Evolutionary conservation across 139 green algal genomes (phyloP).

Genomic region (Chlamydomonas applanata): DNA sequence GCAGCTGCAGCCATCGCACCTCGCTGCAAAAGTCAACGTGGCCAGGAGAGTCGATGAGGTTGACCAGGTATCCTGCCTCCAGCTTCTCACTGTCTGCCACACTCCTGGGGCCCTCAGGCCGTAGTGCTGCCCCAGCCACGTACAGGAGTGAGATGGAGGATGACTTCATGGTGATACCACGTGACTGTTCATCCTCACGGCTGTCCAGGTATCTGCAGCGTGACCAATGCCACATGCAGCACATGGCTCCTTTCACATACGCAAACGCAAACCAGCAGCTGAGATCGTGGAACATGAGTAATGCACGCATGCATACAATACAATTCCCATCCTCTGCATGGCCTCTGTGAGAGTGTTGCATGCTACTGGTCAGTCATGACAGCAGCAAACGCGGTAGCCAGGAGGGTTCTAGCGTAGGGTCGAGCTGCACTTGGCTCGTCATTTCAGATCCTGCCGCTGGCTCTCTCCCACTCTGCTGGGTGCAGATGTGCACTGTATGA

Average conservation of each 20-base stretch:
- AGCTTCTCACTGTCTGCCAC: constrained; percentile 40
- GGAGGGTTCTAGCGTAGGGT: too few relatives aligned
- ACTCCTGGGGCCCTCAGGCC: constrained; percentile 44
- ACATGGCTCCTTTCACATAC: not conserved
- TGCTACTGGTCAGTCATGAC: too few relatives aligned
- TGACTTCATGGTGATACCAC: constrained; percentile 99
- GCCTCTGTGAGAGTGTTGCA: too few relatives aligned
- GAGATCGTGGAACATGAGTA: too few relatives aligned
- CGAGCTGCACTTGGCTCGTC: too few relatives aligned
- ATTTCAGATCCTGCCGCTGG: too few relatives aligned
- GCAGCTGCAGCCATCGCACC: constrained; percentile 29
- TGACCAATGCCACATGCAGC: not conserved
- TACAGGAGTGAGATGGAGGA: constrained; percentile 92
- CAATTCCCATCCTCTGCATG: too few relatives aligned
- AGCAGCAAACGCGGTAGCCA: too few relatives aligned
- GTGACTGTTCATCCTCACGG: constrained; percentile 91
- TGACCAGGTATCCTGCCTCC: constrained; percentile 77
- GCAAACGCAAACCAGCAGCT: not conserved
- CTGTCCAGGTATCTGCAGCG: constrained; percentile 91
- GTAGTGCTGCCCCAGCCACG: constrained; percentile 53
- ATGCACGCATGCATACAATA: too few relatives aligned
- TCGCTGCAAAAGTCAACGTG: constrained; percentile 99
- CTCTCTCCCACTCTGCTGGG: too few relatives aligned
- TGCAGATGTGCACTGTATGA: too few relatives aligned
- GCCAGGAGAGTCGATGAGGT: constrained; percentile 97